Evolutionary conservation across 2,329 filamentous ascomycete species (phyloP).

Genomic region (Verticillium alfalfae): DNA sequence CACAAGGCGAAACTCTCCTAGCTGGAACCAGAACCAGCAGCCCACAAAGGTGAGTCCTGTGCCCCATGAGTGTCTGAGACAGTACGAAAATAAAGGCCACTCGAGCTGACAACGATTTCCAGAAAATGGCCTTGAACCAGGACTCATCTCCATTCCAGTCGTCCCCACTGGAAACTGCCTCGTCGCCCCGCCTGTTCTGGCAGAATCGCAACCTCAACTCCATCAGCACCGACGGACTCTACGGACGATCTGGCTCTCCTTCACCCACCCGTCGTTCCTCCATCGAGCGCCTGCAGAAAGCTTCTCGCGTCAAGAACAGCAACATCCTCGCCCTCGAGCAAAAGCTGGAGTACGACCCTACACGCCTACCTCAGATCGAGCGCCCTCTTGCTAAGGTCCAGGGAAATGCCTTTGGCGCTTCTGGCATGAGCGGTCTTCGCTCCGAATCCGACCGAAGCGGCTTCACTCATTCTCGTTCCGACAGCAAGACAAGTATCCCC

Average conservation of each 20-base stretch:
- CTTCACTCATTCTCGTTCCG: slow-evolving; percentile 41
- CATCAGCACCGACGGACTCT: slow-evolving; percentile 67
- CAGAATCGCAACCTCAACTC: slow-evolving; percentile 67
- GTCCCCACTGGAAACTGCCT: slow-evolving; percentile 63
- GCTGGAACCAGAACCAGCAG: slow-evolving; percentile 71
- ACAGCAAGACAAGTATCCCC: slow-evolving; percentile 59
- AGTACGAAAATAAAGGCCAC: background rate
- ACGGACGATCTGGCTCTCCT: slow-evolving; percentile 54
- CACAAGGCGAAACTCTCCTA: slow-evolving; percentile 85
- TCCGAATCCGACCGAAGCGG: slow-evolving; percentile 35
- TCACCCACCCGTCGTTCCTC: slow-evolving; percentile 78
- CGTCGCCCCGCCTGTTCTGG: slow-evolving; percentile 88
- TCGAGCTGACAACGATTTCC: slow-evolving; percentile 21
- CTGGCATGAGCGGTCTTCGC: slow-evolving; percentile 46
- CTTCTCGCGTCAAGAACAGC: slow-evolving; percentile 95
- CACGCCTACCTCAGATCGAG: slow-evolving; percentile 70
- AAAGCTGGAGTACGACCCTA: slow-evolving; percentile 87
- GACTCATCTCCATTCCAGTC: slow-evolving; percentile 83
- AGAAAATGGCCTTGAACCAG: slow-evolving; percentile 64
- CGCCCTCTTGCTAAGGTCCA: slow-evolving; percentile 74
- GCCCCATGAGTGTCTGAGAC: slow-evolving; percentile 13
- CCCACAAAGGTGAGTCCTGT: slow-evolving; percentile 55
- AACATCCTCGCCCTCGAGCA: slow-evolving; percentile 92
- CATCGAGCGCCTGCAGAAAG: slow-evolving; percentile 91
- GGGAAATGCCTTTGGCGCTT: slow-evolving; percentile 62